Evolutionary conservation across 306 rosid genomes (phyloP).

Genomic region (Fragaria vesca): DNA sequence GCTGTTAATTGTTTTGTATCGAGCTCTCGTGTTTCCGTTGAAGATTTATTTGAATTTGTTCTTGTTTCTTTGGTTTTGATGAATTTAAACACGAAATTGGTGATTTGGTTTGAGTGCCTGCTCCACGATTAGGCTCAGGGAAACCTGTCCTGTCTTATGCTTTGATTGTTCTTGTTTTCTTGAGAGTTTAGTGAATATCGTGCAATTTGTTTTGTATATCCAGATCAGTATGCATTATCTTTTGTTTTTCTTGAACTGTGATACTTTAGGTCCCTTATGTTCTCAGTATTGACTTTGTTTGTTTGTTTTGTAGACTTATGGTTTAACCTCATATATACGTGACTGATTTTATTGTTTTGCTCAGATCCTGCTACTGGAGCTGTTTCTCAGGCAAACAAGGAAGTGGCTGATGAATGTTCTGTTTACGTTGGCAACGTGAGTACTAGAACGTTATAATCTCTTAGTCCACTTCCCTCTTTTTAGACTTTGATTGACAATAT

Average conservation of each 20-base stretch:
- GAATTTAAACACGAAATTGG: neutral
- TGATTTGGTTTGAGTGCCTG: no score
- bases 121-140: neutral
- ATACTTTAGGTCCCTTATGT: neutral
- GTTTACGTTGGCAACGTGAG: conserved; percentile 97
- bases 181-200: neutral
- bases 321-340: neutral
- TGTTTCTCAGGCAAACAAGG: conserved; percentile 72
- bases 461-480: neutral
- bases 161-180: neutral
- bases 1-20: no score
- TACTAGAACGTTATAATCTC: neutral
- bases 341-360: neutral
- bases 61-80: neutral
- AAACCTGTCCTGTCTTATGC: neutral
- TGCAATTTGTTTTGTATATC: neutral
- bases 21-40: neutral
- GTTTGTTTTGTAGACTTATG: neutral
- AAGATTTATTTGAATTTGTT: neutral
- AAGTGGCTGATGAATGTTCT: conserved; percentile 80
- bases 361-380: conserved; percentile 74
- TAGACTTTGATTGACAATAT: neutral
- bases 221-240: neutral
- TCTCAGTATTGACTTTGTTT: neutral
- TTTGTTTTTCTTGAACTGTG: neutral